A percentile compares a stretch with the other conserved stretches of the same genome.
These are phyloP conservation scores for Mallotus japonicus DNA, from an alignment of 441 rosid species.

Conservation along the genomic window DNA sequence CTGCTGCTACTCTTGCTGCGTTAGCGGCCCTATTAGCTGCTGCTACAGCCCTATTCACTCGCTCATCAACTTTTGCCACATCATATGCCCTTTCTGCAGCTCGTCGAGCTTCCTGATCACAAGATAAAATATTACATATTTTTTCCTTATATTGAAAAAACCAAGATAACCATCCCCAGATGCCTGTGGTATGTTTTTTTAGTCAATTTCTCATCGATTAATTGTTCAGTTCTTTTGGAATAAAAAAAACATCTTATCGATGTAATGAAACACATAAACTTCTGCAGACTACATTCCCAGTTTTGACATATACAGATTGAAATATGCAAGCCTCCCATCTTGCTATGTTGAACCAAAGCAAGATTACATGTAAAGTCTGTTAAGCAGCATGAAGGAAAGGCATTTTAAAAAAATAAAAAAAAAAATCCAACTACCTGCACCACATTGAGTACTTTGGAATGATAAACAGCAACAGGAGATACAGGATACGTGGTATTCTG, in stretches of 20 bases:
- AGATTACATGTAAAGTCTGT: neutral
- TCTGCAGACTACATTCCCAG: no score
- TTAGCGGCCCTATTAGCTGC: slow-evolving; percentile 89
- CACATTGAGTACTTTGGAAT: slow-evolving; percentile 78
- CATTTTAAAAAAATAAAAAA: neutral
- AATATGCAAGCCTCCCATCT: neutral
- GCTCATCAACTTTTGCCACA: slow-evolving; percentile 82
- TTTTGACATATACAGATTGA: no score
- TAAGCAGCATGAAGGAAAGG: neutral
- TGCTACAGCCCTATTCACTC: slow-evolving; percentile 78
- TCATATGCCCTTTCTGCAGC: slow-evolving; percentile 81
- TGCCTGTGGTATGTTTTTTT: neutral
- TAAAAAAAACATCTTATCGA: neutral
- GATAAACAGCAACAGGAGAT: slow-evolving; percentile 71
- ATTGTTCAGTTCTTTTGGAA: neutral
- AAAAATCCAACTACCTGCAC: slow-evolving; percentile 55
- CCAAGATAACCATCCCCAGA: neutral
- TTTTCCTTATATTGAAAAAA: neutral
- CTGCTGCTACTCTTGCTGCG: slow-evolving; percentile 83
- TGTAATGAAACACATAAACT: neutral
- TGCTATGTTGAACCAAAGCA: neutral
- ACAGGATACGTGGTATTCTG: slow-evolving; percentile 50
- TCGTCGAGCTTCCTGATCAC: slow-evolving; percentile 71
- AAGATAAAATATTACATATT: neutral
- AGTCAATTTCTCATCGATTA: neutral